Evolutionary conservation across 768 basidiomycete species (phyloP), one percentile per base, ranked within the genome.

Genomic region (Suillus ampliporus): DNA sequence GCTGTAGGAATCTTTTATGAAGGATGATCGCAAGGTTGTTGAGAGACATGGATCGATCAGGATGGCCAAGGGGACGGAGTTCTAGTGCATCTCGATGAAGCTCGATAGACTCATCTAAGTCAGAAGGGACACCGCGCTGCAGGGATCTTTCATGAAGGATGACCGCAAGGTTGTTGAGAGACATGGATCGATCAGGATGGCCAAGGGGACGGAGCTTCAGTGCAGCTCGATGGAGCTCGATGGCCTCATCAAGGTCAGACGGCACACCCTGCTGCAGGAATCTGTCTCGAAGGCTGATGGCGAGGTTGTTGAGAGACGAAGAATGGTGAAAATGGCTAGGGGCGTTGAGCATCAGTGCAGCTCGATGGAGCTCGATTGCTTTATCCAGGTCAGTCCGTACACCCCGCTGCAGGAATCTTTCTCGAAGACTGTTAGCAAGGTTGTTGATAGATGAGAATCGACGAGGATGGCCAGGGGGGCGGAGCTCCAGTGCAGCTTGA

Each of bases 361-460:
- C 59, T 41, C 69, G 65, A 52, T 69, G 69, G 44, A 69, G 67
- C 37, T 65, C 51, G 4, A 74, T 63, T 1, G 73, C 73, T 31
- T 65, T 57, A 28, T 77, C 67, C 31, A 77, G 67, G 52, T 78
- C 77, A n/a, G 62, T 21, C 14, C 66, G 38, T 19, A 69, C 41
- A 3, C 60, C 62, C 13, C 60, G 58, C 3, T 66, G 58, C 34
- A 68, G 67, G 53, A 77, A 78, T 19, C 69, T 73, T 57, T 66
- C 58, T 7, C 62, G 28, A 28, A 76, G 67, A 2, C 68, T 68
- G 41, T 69, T 65, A 5, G 71, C 75, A 35, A 76, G 63, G 61
- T 73, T 73, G 19, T 61, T 68, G 38, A 69, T 67, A 19, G 54
- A 50, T 21, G 35, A 64, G 34, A 63, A 61, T 28, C 58, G 65